Evolutionary conservation across 2,329 filamentous ascomycete genomes (phyloP).

Genomic region (Penicillium palitans): DNA sequence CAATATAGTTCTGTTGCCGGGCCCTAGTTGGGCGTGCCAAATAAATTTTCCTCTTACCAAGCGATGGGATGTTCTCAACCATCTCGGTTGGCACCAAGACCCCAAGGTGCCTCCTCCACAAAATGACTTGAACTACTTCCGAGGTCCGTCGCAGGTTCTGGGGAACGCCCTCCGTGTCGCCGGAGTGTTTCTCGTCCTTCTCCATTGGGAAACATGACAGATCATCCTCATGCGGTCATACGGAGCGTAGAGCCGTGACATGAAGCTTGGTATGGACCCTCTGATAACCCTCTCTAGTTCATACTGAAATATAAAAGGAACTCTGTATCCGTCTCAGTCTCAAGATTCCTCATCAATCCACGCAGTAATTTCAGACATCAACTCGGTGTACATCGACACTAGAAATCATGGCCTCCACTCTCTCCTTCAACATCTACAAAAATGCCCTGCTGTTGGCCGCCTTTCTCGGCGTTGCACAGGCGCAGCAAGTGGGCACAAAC

Average conservation of each 20-base stretch:
- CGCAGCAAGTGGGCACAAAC: conserved; percentile 37
- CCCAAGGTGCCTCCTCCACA: not conserved
- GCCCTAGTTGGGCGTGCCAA: not conserved
- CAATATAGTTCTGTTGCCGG: not conserved
- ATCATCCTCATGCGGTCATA: conserved; percentile 4
- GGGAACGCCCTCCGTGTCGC: conserved; percentile 23
- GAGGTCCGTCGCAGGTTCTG: not conserved
- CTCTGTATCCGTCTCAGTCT: not conserved
- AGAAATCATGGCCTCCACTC: conserved; percentile 13
- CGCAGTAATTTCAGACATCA: not conserved
- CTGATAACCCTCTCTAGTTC: not conserved
- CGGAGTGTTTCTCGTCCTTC: conserved; percentile 18
- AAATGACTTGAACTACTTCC: not conserved
- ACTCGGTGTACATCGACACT: not conserved
- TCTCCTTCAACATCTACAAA: conserved; percentile 28
- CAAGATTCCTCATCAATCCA: conserved; percentile 1
- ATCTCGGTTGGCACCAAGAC: not conserved
- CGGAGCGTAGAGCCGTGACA: conserved; percentile 17
- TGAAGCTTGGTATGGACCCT: not conserved
- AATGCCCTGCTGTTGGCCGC: conserved; percentile 32
- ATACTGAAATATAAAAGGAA: conserved; percentile 10
- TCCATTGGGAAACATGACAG: conserved; percentile 13
- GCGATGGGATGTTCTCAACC: not conserved
- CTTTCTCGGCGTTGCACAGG: conserved; percentile 26
- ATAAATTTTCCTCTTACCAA: no score